Percentiles rank a stretch among this genome's conserved stretches.
phyloP scores from a whole-genome alignment of 371 early-diverging fungal genomes.

The Batkoa obscura region DNA sequence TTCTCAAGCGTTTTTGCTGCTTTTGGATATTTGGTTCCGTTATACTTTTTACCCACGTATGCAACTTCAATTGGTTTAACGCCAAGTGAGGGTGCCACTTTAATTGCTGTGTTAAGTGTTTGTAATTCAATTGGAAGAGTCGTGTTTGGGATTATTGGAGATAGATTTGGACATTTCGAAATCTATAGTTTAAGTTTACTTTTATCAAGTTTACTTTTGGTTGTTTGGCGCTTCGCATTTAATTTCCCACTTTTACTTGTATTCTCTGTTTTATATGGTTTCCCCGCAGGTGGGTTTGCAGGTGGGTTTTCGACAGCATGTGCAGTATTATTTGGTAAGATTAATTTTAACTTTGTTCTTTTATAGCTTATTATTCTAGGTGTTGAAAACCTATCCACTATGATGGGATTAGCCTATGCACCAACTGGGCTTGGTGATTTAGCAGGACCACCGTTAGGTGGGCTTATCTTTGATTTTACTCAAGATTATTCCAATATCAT shows the following conservation, averaged over 20 bases:
- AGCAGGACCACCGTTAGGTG: not conserved
- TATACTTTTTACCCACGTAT: slow-evolving; percentile 17
- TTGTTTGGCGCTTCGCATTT: slow-evolving; percentile 38
- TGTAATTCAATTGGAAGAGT: slow-evolving; percentile 30
- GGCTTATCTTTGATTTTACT: not conserved
- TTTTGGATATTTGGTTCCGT: slow-evolving; percentile 20
- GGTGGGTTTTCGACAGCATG: slow-evolving; percentile 21
- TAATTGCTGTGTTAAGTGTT: slow-evolving; percentile 26
- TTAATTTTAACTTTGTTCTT: too few species aligned
- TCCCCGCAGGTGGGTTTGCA: slow-evolving; percentile 33
- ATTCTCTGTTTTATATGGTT: slow-evolving; percentile 32
- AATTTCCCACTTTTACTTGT: slow-evolving; percentile 19
- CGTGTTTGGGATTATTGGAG: slow-evolving; percentile 21
- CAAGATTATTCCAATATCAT: not conserved
- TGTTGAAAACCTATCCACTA: not conserved
- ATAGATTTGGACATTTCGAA: slow-evolving; percentile 33
- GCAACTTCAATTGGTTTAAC: slow-evolving; percentile 17
- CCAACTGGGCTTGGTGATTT: not conserved
- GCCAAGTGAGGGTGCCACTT: slow-evolving; percentile 17
- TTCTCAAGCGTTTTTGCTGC: slow-evolving; percentile 8
- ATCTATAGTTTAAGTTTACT: slow-evolving; percentile 20
- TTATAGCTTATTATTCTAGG: too few species aligned
- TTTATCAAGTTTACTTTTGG: slow-evolving; percentile 18
- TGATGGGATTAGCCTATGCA: slow-evolving; percentile 1
- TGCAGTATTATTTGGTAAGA: slow-evolving; percentile 19